Percentiles rank a stretch among this genome's conserved stretches.
phyloP scores from a whole-genome alignment of 306 rosid genomes.

The Mucuna pruriens region DNA sequence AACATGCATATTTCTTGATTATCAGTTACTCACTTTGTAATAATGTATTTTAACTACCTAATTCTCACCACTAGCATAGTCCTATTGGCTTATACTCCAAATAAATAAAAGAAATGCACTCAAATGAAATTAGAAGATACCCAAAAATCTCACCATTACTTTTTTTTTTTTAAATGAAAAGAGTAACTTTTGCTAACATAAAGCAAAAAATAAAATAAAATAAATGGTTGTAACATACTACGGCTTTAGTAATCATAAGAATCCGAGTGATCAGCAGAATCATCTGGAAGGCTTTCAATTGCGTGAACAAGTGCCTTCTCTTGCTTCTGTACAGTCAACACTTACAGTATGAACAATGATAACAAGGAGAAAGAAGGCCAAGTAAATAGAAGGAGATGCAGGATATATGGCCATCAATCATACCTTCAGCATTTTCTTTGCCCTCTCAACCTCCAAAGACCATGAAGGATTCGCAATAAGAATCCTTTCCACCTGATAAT shows the following conservation, averaged over 20 bases:
- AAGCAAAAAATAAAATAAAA: too few relatives aligned
- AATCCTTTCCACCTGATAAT: too few relatives aligned
- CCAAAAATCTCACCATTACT: not conserved
- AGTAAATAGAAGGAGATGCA: too few relatives aligned
- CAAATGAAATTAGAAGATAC: not conserved
- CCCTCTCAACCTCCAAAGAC: too few relatives aligned
- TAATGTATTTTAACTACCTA: not conserved
- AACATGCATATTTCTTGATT: not conserved
- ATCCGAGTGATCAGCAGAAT: too few relatives aligned
- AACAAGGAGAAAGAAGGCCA: too few relatives aligned
- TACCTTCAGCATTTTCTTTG: too few relatives aligned
- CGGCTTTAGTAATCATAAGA: not conserved
- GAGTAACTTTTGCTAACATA: not conserved
- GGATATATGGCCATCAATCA: too few relatives aligned
- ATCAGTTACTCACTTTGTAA: not conserved
- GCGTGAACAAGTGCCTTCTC: not conserved
- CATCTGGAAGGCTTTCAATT: not conserved
- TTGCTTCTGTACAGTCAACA: not conserved
- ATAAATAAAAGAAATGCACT: too few relatives aligned
- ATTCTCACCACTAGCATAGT: not conserved
- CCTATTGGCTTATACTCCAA: not conserved
- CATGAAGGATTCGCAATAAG: too few relatives aligned
- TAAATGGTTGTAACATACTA: not conserved
- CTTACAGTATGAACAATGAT: not conserved
- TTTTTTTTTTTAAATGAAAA: not conserved